Conservation (phyloP, 192 early-diverging fungal species). For the Funneliformis mosseae region DNA sequence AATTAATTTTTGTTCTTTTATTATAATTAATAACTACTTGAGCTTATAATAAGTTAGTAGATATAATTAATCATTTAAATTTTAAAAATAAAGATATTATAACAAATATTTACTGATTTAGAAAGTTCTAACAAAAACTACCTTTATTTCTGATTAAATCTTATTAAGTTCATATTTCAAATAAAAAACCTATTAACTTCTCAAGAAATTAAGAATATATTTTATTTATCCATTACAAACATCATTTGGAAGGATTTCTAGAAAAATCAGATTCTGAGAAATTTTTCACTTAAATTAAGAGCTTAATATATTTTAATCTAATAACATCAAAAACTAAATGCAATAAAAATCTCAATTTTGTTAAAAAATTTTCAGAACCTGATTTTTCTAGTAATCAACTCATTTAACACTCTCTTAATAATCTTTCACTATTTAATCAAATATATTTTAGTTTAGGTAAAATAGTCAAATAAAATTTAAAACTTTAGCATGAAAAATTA, state of each 20-base stretch:
- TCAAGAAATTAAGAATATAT: not conserved
- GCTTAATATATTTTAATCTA: too few species aligned
- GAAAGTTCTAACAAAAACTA: not conserved
- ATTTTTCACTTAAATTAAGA: too few species aligned
- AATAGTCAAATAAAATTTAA: not conserved
- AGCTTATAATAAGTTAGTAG: constrained; percentile 8
- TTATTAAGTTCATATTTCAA: not conserved
- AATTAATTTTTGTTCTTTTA: not conserved
- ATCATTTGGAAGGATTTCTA: not conserved
- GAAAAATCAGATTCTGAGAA: too few species aligned
- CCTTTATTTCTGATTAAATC: not conserved
- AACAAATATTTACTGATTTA: not conserved
- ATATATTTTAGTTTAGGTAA: not conserved
- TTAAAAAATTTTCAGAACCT: too few species aligned
- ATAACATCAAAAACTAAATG: too few species aligned
- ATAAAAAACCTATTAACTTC: not conserved
- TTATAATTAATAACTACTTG: not conserved
- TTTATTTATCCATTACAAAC: not conserved
- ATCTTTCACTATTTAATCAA: not conserved
- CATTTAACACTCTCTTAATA: not conserved
- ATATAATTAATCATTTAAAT: not conserved
- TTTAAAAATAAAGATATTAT: not conserved
- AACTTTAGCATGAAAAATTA: not conserved
- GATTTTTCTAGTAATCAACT: too few species aligned
- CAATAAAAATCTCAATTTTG: too few species aligned